Evolutionary conservation across 805 yeast species (phyloP).

Genomic region (Hanseniaspora valbyensis): DNA sequence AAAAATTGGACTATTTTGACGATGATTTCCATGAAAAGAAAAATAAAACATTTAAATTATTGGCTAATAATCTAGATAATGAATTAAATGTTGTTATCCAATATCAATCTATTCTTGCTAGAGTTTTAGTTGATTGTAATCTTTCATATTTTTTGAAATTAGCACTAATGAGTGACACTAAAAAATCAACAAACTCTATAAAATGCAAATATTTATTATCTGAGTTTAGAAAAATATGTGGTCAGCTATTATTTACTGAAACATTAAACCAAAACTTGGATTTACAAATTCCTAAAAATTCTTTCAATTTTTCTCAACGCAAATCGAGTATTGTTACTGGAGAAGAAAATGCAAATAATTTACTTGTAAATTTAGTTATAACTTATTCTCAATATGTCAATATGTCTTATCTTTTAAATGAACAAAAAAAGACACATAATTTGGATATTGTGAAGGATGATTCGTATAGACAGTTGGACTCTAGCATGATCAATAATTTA

Average conservation of each 20-base stretch:
- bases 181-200: background rate
- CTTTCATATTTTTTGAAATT: conserved; percentile 39
- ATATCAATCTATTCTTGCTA: conserved; percentile 50
- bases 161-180: conserved; percentile 29
- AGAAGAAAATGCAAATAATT: background rate
- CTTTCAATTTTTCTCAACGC: no score
- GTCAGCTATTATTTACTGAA: background rate
- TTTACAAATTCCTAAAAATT: background rate
- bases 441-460: conserved; percentile 39
- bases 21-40: conserved; percentile 15
- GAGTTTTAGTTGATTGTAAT: conserved; percentile 45
- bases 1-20: conserved; percentile 39
- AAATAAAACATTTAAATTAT: conserved; percentile 15
- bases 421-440: conserved; percentile 15
- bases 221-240: conserved; percentile 35
- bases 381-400: conserved; percentile 16
- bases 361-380: background rate
- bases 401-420: conserved; percentile 23
- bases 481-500: conserved; percentile 26
- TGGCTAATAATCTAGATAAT: conserved; percentile 31
- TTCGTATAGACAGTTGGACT: conserved; percentile 5
- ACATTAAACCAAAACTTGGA: background rate
- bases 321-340: no score
- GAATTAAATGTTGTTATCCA: conserved; percentile 46
- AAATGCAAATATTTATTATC: conserved; percentile 58